Conservation (phyloP, 805 yeast genomes). For the Myxozyma kluyveri region DNA sequence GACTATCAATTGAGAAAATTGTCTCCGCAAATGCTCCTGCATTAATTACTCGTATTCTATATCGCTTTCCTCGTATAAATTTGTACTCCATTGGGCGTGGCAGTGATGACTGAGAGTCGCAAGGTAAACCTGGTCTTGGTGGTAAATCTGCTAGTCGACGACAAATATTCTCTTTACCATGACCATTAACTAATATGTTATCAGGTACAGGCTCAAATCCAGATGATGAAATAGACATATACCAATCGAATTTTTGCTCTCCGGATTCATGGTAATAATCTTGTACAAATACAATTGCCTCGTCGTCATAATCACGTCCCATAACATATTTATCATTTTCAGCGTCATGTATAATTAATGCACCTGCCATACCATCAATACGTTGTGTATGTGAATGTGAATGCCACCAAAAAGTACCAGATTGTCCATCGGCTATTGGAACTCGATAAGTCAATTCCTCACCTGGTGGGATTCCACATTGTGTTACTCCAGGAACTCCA, state of each 20-base stretch:
- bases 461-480: conserved; percentile 50
- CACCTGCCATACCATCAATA: conserved; percentile 65
- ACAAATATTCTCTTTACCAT: conserved; percentile 7
- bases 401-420: conserved; percentile 59
- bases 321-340: conserved; percentile 41
- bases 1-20: conserved; percentile 11
- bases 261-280: conserved; percentile 21
- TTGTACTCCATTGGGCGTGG: conserved; percentile 11
- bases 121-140: no score
- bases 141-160: conserved; percentile 26
- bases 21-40: conserved; percentile 12
- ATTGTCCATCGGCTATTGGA: conserved; percentile 39
- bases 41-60: conserved; percentile 17
- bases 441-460: conserved; percentile 45
- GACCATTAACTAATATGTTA: conserved; percentile 18
- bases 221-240: conserved; percentile 11
- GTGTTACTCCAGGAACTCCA: conserved; percentile 52
- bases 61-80: conserved; percentile 9
- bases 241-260: conserved; percentile 4
- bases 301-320: conserved; percentile 19
- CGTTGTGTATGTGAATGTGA: conserved; percentile 59
- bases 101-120: conserved; percentile 27
- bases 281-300: conserved; percentile 12
- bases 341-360: conserved; percentile 70
- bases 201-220: conserved; percentile 25